phyloP scores from a whole-genome alignment of 2,329 filamentous ascomycete genomes.

The Aspergillus nomiae region DNA sequence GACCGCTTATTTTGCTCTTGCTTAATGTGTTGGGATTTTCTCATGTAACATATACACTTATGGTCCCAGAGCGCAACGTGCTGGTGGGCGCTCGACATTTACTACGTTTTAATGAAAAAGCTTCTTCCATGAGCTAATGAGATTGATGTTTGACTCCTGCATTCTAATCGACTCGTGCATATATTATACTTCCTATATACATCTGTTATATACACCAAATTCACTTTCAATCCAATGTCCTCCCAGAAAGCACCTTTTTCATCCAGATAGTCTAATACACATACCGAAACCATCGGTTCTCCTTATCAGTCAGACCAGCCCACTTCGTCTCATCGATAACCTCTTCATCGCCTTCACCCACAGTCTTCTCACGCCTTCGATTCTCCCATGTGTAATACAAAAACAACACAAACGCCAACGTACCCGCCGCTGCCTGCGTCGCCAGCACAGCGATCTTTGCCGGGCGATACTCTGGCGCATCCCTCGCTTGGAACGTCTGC shows the following conservation, averaged over 20 bases:
- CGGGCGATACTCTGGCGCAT: conserved; percentile 47
- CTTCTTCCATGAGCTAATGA: background rate
- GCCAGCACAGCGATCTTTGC: conserved; percentile 46
- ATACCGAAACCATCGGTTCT: conserved; percentile 38
- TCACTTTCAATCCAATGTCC: background rate
- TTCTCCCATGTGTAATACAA: conserved; percentile 36
- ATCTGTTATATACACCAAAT: background rate
- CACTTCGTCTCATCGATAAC: conserved; percentile 28
- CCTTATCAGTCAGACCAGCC: conserved; percentile 37
- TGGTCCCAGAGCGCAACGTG: background rate
- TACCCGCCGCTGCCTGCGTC: conserved; percentile 34
- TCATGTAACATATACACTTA: conserved; percentile 1
- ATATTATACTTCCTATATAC: background rate
- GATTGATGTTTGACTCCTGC: background rate
- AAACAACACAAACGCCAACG: conserved; percentile 32
- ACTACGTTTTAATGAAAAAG: conserved; percentile 6
- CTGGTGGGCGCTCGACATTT: background rate
- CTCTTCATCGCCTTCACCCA: conserved; percentile 14
- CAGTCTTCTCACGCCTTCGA: conserved; percentile 24
- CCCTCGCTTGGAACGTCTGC: conserved; percentile 27
- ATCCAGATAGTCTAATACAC: conserved; percentile 29
- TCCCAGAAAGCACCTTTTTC: background rate
- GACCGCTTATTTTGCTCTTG: background rate
- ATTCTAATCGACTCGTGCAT: background rate
- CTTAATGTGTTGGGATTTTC: background rate